Evolutionary conservation across 2,329 filamentous ascomycete species (phyloP).

Genomic region (Apiospora kogelbergensis): DNA sequence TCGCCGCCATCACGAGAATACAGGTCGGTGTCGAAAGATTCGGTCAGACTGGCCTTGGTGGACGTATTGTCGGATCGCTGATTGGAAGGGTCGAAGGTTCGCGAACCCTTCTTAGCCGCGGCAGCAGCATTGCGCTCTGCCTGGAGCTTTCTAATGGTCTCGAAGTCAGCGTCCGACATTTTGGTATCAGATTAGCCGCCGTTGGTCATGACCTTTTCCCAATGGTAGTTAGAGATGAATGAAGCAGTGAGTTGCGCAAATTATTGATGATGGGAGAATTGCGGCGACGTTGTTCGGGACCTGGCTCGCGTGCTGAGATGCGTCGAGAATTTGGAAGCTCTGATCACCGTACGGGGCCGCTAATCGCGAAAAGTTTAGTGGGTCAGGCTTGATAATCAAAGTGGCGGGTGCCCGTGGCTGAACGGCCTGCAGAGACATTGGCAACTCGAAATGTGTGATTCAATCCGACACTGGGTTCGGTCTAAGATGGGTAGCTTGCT

Average conservation of each 20-base stretch:
- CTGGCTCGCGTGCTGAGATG: neutral
- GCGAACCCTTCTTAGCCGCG: conserved; percentile 77
- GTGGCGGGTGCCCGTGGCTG: neutral
- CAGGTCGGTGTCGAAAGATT: conserved; percentile 82
- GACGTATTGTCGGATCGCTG: conserved; percentile 76
- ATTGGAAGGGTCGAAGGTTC: conserved; percentile 73
- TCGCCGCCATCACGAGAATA: conserved; percentile 78
- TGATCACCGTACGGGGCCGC: neutral
- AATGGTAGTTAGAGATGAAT: neutral
- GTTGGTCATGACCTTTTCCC: conserved; percentile 16
- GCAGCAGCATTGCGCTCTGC: conserved; percentile 85
- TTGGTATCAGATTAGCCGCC: conserved; percentile 29
- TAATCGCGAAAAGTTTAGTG: neutral
- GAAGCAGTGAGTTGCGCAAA: neutral
- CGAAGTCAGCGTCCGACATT: conserved; percentile 82
- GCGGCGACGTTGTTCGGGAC: neutral
- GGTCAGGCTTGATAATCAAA: neutral
- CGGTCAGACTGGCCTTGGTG: conserved; percentile 88
- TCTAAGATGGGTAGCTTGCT: neutral
- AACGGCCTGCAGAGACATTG: neutral
- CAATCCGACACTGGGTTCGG: neutral
- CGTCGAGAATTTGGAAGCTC: conserved; percentile 7
- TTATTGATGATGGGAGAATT: neutral
- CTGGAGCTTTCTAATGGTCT: conserved; percentile 83
- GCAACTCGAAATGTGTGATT: neutral